Evolutionary conservation across 2,329 filamentous ascomycete genomes (phyloP), one percentile per base, ranked within the genome.

Genomic region (Alternaria panax): DNA sequence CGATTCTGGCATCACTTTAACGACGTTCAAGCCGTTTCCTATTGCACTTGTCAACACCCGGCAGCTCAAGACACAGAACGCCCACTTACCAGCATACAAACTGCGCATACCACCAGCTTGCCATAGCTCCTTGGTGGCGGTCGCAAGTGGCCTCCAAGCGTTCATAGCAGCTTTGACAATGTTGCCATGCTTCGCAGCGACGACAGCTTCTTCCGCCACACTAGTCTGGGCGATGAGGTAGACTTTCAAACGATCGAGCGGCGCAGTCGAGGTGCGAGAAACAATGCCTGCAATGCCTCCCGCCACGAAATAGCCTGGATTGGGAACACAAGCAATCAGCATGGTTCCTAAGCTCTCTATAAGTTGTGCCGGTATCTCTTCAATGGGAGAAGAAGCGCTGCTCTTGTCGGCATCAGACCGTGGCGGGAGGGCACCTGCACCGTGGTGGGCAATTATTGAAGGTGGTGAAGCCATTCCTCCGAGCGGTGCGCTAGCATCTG

Each of bases 1-100:
- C 27, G 94, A 97, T 81, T 99, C 95, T 0, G 95, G 95, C 92
- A 98, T 97, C 61, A 99, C 95, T 79, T 99, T 99, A 73, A 97
- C 79, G 3, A 99, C 93, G 70, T 99, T 99, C 68, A 99, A 83
- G 4, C 95, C 95, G 73, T 99, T 99, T 36, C 95, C 93, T 96
- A 69, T 7, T 22, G 25, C 9, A 20, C 56, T 75, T 55, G 46
- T 64, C 30, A 54, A 12, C 25, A 76, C 63, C 68, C 18, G 54
- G 53, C 46, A 18, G 0, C 16, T 7, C 12, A 20, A 25, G 43
- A 4, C 16, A 4, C 7, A 14, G 5, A 12, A n/a, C 62, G 3
- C 3, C 16, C 8, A 68, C 88, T 77, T 80, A 96, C 93, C 95
- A 67, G 94, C 93, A 81, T 97, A 99, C 67, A 98, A 88, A 75